Base-by-base conservation (phyloP, 805 yeast species). In the Jamesozyma jinghongensis region DNA sequence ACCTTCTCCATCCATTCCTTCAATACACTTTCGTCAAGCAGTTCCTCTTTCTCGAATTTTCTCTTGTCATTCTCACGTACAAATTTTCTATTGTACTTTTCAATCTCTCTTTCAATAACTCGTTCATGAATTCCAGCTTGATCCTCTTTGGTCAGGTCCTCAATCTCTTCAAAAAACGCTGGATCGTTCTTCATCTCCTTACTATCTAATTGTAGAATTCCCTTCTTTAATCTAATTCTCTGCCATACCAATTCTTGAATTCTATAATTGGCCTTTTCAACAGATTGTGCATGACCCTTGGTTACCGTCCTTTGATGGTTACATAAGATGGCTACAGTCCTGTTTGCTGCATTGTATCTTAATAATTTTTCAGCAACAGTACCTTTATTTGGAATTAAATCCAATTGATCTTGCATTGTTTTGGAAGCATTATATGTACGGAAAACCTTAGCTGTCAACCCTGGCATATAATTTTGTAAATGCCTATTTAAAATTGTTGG, bases 371-470 rank as follows among this genome's bases (percentile, higher is more conserved):
- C 97, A 19, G 83, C 81, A 3, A 85, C 82, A 0, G 94, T 77
- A 20, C 96, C 96, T 56, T 77, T 82, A 58, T 85, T 83, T n/a
- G 81, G 72, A 50, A 90, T 86, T 53, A 79, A 65, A 57, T 84
- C 95, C 45, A 90, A 63, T 59, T 86, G 95, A 54, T 88, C 94
- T 62, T 88, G 97, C 97, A 88, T 90, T 2, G 96, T 87, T 61
- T 85, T 84, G 1, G 96, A 85, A 1, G 97, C 97, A 65, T 88
- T 88, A 58, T 85, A 88, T 0, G 97, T 88, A 79, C 97, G 94
- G 71, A 88, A 90, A 17, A 88, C 97, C 62, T 88, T 88, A 4
- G 97, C 97, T 0, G 97, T 87, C 48, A 88, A 70, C 0, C 97
- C 97, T 19, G 83, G 78, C 92, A 88, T 81, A 62, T 88, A 87